These are phyloP conservation scores for Fusarium napiforme DNA, from an alignment of 2,329 filamentous ascomycete species.

Conservation along the genomic window DNA sequence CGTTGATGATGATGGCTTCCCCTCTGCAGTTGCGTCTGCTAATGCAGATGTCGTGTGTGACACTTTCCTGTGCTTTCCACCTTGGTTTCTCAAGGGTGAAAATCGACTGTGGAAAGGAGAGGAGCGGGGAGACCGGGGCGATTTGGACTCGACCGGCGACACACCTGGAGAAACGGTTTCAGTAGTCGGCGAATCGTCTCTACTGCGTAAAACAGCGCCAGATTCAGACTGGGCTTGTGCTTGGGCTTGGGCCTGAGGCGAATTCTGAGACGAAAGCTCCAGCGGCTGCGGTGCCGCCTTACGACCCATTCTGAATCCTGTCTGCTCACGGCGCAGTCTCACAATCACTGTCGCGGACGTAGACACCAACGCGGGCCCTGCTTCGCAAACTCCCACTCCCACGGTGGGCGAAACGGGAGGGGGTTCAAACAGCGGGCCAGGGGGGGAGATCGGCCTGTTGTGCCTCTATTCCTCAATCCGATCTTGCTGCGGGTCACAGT, in stretches of 20 bases:
- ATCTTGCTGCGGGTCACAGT: slow-evolving; percentile 28
- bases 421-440: slow-evolving; percentile 35
- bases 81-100: slow-evolving; percentile 48
- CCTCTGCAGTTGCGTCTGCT: slow-evolving; percentile 18
- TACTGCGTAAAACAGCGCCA: slow-evolving; percentile 50
- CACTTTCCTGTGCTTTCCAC: slow-evolving; percentile 39
- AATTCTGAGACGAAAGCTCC: slow-evolving; percentile 52
- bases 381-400: slow-evolving; percentile 39
- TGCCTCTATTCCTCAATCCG: slow-evolving; percentile 2
- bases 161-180: slow-evolving; percentile 47
- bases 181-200: slow-evolving; percentile 46
- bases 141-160: slow-evolving; percentile 52
- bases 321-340: slow-evolving; percentile 42
- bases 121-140: slow-evolving; percentile 58
- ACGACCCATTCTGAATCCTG: slow-evolving; percentile 61
- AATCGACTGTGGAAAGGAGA: slow-evolving; percentile 58
- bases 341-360: slow-evolving; percentile 25
- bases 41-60: slow-evolving; percentile 36
- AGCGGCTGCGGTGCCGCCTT: slow-evolving; percentile 69
- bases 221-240: slow-evolving; percentile 44
- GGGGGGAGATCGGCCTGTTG: slow-evolving; percentile 25
- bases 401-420: slow-evolving; percentile 37
- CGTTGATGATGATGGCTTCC: slow-evolving; percentile 7
- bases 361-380: slow-evolving; percentile 35
- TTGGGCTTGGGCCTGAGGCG: slow-evolving; percentile 23